Evolutionary conservation across 345 rosid species (phyloP), one percentile per base, ranked within the genome.

Genomic region (Moringa oleifera): DNA sequence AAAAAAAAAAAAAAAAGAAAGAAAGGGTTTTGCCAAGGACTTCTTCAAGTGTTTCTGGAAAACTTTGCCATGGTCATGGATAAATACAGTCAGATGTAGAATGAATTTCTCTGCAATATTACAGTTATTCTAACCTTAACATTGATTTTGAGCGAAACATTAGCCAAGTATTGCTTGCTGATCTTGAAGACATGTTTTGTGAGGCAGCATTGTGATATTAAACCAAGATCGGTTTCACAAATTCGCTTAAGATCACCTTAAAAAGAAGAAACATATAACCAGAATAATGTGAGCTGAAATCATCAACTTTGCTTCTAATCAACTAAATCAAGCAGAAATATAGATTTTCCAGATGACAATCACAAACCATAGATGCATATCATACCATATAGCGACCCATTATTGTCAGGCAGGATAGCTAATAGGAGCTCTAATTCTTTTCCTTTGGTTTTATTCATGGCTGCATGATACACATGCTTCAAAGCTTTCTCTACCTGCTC

Each of bases 401-500:
- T 94, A 79, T 85, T 94, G 82, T 94, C 99, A 7, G 99, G 99
- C 60, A 94, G 77, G 75, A 94, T 94, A 25, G 76, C 97, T 70
- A 94, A 74, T 23, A 94, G 69, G 75, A 94, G 99, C 75, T 94
- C 99, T 46, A 94, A 79, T 60, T 94, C 99, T 84, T 91, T 94
- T 65, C 97, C 99, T 77, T 87, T 94, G 56, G 91, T 81, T 80
- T 81, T 94, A 83, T 75, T 88, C 75, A 80, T 80, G 53, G 96
- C 76, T 50, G 90, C 79, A 70, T 94, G 80, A 67, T 77, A 90
- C 37, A 94, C 95, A 73, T 90, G 93, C 76, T 87, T 94, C 79
- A 94, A 68, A 65, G 99, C 97, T 81, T 90, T 94, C 76, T 88
- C 99, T 0, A 94, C 99, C 80, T 86, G 97, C 62, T 94, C 99